These are phyloP conservation scores for Speleostelium caveatum DNA, from an alignment of 78 protist species.

Conservation along the genomic window DNA sequence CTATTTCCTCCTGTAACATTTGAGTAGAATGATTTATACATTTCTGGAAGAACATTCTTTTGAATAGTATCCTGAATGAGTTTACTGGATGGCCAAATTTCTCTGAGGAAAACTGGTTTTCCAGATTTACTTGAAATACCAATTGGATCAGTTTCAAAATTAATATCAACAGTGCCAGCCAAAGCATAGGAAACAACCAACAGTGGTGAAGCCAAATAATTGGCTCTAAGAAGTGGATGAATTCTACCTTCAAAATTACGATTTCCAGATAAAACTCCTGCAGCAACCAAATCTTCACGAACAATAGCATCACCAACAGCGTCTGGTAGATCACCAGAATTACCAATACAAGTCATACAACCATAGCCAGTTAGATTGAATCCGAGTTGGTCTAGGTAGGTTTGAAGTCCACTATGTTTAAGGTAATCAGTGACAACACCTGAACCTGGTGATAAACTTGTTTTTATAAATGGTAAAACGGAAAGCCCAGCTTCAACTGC, in stretches of 20 bases:
- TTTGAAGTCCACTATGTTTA: slow-evolving; percentile 71
- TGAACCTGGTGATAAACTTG: slow-evolving; percentile 91
- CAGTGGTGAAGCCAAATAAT: slow-evolving; percentile 94
- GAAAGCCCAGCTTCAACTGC: slow-evolving; percentile 89
- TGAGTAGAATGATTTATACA: slow-evolving; percentile 84
- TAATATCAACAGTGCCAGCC: slow-evolving; percentile 91
- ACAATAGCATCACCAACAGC: slow-evolving; percentile 84
- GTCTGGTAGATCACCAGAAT: slow-evolving; percentile 84
- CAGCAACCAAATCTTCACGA: slow-evolving; percentile 82
- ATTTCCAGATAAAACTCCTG: slow-evolving; percentile 94
- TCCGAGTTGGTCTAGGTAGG: slow-evolving; percentile 80
- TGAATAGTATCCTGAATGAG: slow-evolving; percentile 62
- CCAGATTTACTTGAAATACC: slow-evolving; percentile 74
- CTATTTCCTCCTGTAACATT: slow-evolving; percentile 84
- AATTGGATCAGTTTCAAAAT: slow-evolving; percentile 84
- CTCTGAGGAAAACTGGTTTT: slow-evolving; percentile 86
- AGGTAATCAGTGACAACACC: slow-evolving; percentile 91
- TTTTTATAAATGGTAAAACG: slow-evolving; percentile 87
- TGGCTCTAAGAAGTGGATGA: slow-evolving; percentile 88
- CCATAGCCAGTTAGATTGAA: slow-evolving; percentile 92
- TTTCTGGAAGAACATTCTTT: slow-evolving; percentile 74
- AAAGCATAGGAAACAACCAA: slow-evolving; percentile 94
- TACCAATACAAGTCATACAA: slow-evolving; percentile 95
- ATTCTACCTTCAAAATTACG: slow-evolving; percentile 94
- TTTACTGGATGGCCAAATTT: slow-evolving; percentile 94